Evolutionary conservation across 192 early-diverging fungal genomes (phyloP), one percentile per base, ranked within the genome.

Genomic region (Linderina pennispora): DNA sequence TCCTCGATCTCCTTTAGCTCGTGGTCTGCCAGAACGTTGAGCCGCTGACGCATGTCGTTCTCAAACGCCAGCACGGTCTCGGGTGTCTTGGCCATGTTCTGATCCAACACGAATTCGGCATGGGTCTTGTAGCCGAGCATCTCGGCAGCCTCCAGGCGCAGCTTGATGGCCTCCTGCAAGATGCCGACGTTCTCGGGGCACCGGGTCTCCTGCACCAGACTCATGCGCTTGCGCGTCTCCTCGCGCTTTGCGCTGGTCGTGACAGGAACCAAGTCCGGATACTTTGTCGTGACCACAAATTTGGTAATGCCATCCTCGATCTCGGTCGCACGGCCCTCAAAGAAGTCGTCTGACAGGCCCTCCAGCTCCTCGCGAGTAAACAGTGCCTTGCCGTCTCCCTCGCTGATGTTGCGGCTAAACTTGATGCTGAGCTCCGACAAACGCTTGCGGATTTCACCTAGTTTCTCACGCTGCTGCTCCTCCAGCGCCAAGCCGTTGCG

Each of bases 11-110:
- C 55, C n/a, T 71, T 45, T 13, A 86, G 53, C 59, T 90, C 88
- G 11, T 59, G 55, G 20, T 79, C 49, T 24, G 72, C 79, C 18
- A 83, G 73, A 1, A 58, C 58, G 6, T 61, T 51, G 8, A 92
- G 75, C 14, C 73, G 70, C 19, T 48, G 28, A 15, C 58, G 62
- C 45, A 92, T 65, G 19, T 79, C 75, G 14, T 75, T 44, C 45
- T 87, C 62, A 60, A 92, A 92, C 26, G 74, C 53, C 15, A 77
- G 36, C 4, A 87, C 85, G 3, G 36, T 57, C 14, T 77, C 55
- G 6, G 82, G 78, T 2, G 60, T 68, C 57, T 87, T 87, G 25
- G 88, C 90, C 90, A 92, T 92, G 33, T 86, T 86, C 23, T 78
- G 73, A 42, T 89, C 80, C 26, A 90, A 68, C 18, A 78, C 69